These are phyloP conservation scores for Pleurotus citrinopileatus DNA, from an alignment of 768 basidiomycete species.

Conservation along the genomic window DNA sequence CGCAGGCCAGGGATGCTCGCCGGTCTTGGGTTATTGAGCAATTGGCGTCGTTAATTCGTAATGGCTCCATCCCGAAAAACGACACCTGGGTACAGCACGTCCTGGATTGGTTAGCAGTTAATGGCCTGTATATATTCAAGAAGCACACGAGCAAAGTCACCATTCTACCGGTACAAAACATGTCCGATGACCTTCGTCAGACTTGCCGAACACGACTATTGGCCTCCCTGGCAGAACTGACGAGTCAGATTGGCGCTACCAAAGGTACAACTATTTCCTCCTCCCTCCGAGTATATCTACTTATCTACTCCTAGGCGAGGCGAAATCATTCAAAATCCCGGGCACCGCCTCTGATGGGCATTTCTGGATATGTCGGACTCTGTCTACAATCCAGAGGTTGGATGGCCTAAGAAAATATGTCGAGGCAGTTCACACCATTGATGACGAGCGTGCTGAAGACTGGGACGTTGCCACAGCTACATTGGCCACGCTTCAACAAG, in stretches of 20 bases:
- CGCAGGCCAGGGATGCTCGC: constrained; percentile 48
- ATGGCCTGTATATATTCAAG: constrained; percentile 77
- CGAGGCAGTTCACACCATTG: constrained; percentile 43
- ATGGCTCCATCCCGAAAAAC: constrained; percentile 73
- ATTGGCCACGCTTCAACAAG: constrained; percentile 42
- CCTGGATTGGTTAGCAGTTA: constrained; percentile 77
- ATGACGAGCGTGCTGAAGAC: constrained; percentile 51
- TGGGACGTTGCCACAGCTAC: constrained; percentile 42
- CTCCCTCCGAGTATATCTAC: not conserved
- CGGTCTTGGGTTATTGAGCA: constrained; percentile 88
- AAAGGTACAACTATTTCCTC: not conserved
- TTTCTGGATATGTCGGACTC: constrained; percentile 73
- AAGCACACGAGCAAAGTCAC: constrained; percentile 70
- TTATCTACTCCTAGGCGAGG: constrained; percentile 28
- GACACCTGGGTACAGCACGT: constrained; percentile 75
- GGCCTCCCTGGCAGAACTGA: constrained; percentile 71
- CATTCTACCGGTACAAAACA: constrained; percentile 56
- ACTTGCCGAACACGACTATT: constrained; percentile 71
- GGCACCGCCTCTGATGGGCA: constrained; percentile 70
- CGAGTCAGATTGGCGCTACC: constrained; percentile 43
- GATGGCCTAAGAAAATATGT: constrained; percentile 73
- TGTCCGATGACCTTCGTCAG: constrained; percentile 70
- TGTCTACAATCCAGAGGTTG: constrained; percentile 51
- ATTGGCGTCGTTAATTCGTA: constrained; percentile 72
- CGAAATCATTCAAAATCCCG: constrained; percentile 50